Percentiles rank a stretch among this genome's conserved stretches.
Evolutionary conservation across 2,329 filamentous ascomycete species (phyloP).

Genomic region (Harringtonia aguacate): DNA sequence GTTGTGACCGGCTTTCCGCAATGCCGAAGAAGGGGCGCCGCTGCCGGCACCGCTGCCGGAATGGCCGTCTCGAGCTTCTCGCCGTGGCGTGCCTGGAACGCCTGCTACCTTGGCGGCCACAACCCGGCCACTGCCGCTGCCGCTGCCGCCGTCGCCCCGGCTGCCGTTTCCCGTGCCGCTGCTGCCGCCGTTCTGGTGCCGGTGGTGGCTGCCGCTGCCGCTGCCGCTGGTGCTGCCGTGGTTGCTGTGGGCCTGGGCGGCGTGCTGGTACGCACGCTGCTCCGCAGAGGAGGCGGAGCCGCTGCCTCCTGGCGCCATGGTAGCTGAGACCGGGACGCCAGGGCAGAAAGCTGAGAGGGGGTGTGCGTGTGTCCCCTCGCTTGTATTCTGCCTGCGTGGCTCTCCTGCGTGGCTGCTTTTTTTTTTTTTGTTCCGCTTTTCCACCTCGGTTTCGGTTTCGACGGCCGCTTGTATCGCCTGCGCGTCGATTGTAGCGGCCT

Average conservation of each 20-base stretch:
- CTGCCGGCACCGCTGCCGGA: slow-evolving; percentile 17
- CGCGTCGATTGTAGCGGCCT: no score
- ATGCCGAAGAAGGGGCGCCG: slow-evolving; percentile 16
- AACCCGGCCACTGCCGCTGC: slow-evolving; percentile 3
- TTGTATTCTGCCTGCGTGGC: not conserved
- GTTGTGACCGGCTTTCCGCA: slow-evolving; percentile 28
- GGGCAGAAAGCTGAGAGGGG: slow-evolving; percentile 1
- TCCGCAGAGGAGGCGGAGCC: slow-evolving; percentile 6
- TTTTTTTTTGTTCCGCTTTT: no score
- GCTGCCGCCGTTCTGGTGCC: not conserved
- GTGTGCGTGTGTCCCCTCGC: not conserved
- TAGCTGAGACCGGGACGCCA: slow-evolving; percentile 1
- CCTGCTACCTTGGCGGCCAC: slow-evolving; percentile 11
- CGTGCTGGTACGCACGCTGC: slow-evolving; percentile 7
- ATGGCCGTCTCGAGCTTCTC: slow-evolving; percentile 6
- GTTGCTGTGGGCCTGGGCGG: not conserved
- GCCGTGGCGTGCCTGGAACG: slow-evolving; percentile 13
- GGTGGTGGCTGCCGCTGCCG: not conserved
- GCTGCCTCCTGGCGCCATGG: slow-evolving; percentile 6
- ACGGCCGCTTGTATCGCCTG: no score
- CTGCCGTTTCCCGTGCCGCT: not conserved
- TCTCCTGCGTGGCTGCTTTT: no score
- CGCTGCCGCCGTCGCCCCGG: not conserved
- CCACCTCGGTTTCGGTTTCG: no score
- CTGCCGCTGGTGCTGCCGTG: not conserved